Conservation (phyloP, 371 early-diverging fungal genomes). For the Syncephalis plumigaleata region DNA sequence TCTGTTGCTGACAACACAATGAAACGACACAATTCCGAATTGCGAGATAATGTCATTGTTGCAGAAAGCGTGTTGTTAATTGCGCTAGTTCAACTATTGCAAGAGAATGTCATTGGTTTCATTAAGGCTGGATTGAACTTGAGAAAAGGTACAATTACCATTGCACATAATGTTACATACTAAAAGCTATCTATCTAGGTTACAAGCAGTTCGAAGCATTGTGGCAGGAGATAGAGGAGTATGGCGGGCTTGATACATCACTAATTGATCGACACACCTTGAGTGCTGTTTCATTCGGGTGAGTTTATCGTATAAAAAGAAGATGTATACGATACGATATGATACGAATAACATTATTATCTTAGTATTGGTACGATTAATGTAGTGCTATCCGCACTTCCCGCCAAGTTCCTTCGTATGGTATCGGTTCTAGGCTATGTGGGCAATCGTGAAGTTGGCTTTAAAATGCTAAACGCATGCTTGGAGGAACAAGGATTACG, state of each 20-base stretch:
- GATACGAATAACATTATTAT: background rate
- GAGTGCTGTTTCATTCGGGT: slow-evolving; percentile 17
- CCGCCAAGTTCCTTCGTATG: slow-evolving; percentile 29
- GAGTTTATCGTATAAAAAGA: no score
- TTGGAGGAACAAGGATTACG: slow-evolving; percentile 32
- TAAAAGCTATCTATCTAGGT: slow-evolving; percentile 5
- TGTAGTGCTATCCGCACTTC: slow-evolving; percentile 33
- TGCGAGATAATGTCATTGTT: slow-evolving; percentile 35
- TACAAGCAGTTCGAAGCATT: slow-evolving; percentile 17
- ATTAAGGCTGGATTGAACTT: slow-evolving; percentile 38
- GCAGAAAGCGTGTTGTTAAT: slow-evolving; percentile 36
- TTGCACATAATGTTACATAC: background rate
- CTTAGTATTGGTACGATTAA: slow-evolving; percentile 37
- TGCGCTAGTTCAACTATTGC: slow-evolving; percentile 26
- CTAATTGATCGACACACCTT: slow-evolving; percentile 3
- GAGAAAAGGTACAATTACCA: slow-evolving; percentile 38
- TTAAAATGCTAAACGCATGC: slow-evolving; percentile 29
- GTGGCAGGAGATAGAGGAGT: slow-evolving; percentile 13
- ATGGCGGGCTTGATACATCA: background rate
- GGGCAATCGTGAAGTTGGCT: slow-evolving; percentile 33
- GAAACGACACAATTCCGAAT: slow-evolving; percentile 14
- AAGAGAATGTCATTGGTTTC: slow-evolving; percentile 34
- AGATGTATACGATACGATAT: no score
- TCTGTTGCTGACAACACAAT: slow-evolving; percentile 16
- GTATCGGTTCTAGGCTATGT: slow-evolving; percentile 29